Base-by-base conservation (phyloP, 768 basidiomycete species). In the Collybia sordida region DNA sequence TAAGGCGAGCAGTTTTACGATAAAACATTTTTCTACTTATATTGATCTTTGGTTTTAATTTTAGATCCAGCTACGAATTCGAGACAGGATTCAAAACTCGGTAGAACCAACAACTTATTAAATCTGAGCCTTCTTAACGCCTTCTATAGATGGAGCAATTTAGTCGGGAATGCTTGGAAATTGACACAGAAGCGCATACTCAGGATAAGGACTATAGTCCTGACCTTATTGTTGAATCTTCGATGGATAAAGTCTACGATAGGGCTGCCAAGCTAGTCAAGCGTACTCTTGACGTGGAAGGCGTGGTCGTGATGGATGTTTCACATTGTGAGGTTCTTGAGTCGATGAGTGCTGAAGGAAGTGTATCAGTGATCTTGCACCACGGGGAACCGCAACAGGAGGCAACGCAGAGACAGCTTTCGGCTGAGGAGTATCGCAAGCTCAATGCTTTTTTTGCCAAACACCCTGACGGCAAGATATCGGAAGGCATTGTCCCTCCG, bases 111-210 rank as follows among this genome's bases (percentile, higher is more conserved):
- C 11, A 41, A 40, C 49, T 36, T 23, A 18, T 22, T 24, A 28
- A 47, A 3, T 42, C 23, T 25, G 19, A 38, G 40, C 8, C 45
- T 12, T 39, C 17, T 9, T 49, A 28, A 45, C 8, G 27, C 17
- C 34, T 22, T 41, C 27, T 27, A 11, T 57, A 90, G 83, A 96
- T 98, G 94, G 94, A 98, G 64, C 83, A 90, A 56, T 97, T 98
- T 63, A 95, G 90, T 45, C 83, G 95, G 18, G 94, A 98, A 66
- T 95, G 92, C 59, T 79, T 98, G 21, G 94, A 96, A 64, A 89
- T 94, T 55, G 93, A 96, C 64, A 79, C 77, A 31, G 80, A 83
- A 47, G 55, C 64, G n/a, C 63, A 66, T 43, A 55, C 59, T 53
- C 70, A 56, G 66, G 75, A 47, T 62, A 72, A 42, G 69, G 74